Evolutionary conservation across 768 basidiomycete genomes (phyloP), one percentile per base, ranked within the genome.

Genomic region (Kwoniella mangroviensis): DNA sequence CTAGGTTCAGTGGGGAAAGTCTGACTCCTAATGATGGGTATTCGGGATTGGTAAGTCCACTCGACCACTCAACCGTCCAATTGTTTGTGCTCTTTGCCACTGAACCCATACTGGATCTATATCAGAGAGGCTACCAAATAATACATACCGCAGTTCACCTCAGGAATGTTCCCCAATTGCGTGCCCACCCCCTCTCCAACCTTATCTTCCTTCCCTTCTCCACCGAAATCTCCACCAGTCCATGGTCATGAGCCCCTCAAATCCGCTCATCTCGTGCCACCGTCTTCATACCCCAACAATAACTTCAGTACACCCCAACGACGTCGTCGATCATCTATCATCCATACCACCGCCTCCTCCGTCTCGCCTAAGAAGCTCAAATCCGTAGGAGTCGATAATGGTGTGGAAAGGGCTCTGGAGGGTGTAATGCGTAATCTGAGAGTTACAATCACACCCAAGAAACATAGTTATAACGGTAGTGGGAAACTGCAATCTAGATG

Each of bases 11-110:
- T 24, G 77, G 73, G 6, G 71, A 73, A n/a, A 73, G 69, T 21
- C 59, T 75, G 15, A 68, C 72, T 11, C 75, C 77, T n/a, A 55
- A 67, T 42, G 69, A 75, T 58, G 79, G 72, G 17, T 80, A 80
- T 63, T 75, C 73, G 2, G 57, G 62, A 13, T 49, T 80, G 41
- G 79, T 80, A 65, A 54, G 74, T 72, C 19, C 12, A 15, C 13
- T 49, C 45, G 15, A 13, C 9, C 2, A 12, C 45, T 49, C 45
- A 4, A 13, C 12, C 45, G 3, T 19, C 45, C 45, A 45, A 45
- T 28, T 28, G 4, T 6, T 28, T 28, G 28, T 28, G 28, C 28
- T 28, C 28, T 28, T 28, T 28, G 4, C 45, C 45, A 45, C 12
- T 19, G 45, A 45, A 45, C 45, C 45, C 12, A 49, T 19, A 49